Base-by-base conservation (phyloP, 352 stramenopile species). In the Phytopythium litorale region DNA sequence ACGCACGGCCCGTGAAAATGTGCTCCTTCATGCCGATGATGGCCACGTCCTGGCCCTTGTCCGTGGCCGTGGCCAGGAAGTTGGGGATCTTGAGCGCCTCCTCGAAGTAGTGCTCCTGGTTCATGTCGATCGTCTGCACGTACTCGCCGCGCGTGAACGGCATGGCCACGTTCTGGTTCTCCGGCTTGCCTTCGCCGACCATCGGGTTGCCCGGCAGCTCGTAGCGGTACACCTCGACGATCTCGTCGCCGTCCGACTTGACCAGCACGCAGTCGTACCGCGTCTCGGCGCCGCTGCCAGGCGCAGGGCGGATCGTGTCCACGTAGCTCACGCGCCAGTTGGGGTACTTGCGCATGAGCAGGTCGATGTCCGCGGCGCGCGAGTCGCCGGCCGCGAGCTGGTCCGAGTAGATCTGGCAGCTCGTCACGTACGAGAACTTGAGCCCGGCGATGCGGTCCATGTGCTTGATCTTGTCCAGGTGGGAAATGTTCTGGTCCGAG, bases 261-360 rank as follows among this genome's bases (percentile, higher is more conserved):
- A 93, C 73, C 25, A 97, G 65, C 18, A 96, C 84, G 50, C 82
- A 96, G 62, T 91, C 82, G 54, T 81, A 93, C 12, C 84, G 81
- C 75, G 82, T 84, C 49, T 87, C 87, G 2, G 67, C 79, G 62
- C 63, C 78, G 54, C 72, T 95, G 57, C 69, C 84, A n/a, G 61
- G 63, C 23, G 82, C 91, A 71, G 67, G 92, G 11, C 74, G 71
- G 51, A 92, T 85, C 58, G 84, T 93, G 51, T 97, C 86, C 12
- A 97, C 84, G 64, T 97, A 97, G 40, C 84, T 92, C 50, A 97
- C 89, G 45, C 89, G 89, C 71, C 86, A 92, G 71, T 98, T 98
- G 25, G 96, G 96, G 77, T 98, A 98, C 60, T 97, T 94, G 19
- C 96, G 89, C 88, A 99, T 97, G 3, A 99, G 79, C 28, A 98